Percentiles rank a stretch among this genome's conserved stretches.
phyloP scores from a whole-genome alignment of 2,329 filamentous ascomycete genomes.

The Fusarium transvaalense region DNA sequence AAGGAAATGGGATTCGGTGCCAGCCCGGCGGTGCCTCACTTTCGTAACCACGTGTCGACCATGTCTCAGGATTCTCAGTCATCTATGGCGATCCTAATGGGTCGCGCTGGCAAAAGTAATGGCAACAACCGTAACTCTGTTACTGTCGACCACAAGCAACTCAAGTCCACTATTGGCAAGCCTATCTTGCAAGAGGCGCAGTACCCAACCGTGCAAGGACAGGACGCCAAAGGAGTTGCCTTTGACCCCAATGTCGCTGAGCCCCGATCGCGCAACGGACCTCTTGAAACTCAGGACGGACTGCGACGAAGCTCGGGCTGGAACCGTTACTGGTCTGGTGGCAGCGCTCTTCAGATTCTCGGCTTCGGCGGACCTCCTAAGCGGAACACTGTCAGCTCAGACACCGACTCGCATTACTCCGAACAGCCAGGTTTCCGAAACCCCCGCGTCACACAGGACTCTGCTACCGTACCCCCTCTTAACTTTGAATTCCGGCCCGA shows the following conservation, averaged over 20 bases:
- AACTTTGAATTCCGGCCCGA: constrained; percentile 72
- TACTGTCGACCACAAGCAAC: constrained; percentile 70
- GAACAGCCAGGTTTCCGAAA: constrained; percentile 45
- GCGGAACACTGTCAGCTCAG: constrained; percentile 66
- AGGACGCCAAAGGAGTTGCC: constrained; percentile 59
- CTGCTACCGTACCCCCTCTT: constrained; percentile 77
- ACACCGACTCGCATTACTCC: constrained; percentile 69
- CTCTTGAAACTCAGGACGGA: constrained; percentile 55
- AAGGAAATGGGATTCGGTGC: constrained; percentile 68
- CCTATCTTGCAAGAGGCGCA: constrained; percentile 64
- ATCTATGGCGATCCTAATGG: constrained; percentile 75
- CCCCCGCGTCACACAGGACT: constrained; percentile 70
- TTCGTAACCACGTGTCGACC: constrained; percentile 65
- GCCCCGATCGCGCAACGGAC: constrained; percentile 55
- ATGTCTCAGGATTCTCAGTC: constrained; percentile 70
- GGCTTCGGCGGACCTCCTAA: constrained; percentile 65
- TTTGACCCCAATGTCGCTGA: constrained; percentile 53
- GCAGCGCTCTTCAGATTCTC: constrained; percentile 75
- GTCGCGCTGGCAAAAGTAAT: constrained; percentile 70
- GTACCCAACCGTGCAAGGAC: constrained; percentile 51
- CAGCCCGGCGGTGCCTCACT: constrained; percentile 56
- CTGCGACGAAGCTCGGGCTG: constrained; percentile 76
- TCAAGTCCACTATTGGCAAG: constrained; percentile 73
- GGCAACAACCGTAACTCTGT: constrained; percentile 63
- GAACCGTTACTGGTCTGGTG: constrained; percentile 83